Conservation (phyloP, 2,329 filamentous ascomycete species). For the Colletotrichum orbiculare region DNA sequence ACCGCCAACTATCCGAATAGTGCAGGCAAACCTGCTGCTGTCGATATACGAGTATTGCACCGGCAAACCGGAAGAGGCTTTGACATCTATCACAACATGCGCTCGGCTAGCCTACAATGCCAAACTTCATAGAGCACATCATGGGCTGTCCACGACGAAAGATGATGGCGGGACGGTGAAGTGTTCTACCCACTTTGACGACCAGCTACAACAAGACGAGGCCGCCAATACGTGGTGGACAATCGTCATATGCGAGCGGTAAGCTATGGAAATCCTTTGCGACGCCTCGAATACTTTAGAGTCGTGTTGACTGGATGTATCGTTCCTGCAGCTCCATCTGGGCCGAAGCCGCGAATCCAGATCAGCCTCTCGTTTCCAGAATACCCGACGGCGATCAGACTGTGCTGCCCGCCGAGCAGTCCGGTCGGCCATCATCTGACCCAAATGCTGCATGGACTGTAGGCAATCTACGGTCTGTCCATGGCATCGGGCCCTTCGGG, state of each 20-base stretch:
- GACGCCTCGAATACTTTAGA: fast-evolving
- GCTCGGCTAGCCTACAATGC: slow-evolving; percentile 42
- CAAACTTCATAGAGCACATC: slow-evolving; percentile 30
- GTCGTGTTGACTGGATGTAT: too few relatives aligned
- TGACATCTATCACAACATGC: slow-evolving; percentile 40
- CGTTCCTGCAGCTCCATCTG: too few relatives aligned
- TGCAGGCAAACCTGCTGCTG: slow-evolving; percentile 38
- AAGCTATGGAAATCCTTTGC: not conserved
- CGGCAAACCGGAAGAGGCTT: slow-evolving; percentile 38
- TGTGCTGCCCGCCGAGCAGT: too few relatives aligned
- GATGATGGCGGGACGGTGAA: not conserved
- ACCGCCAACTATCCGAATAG: slow-evolving; percentile 39
- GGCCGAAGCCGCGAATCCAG: too few relatives aligned
- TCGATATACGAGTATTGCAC: slow-evolving; percentile 44
- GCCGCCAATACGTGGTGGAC: slow-evolving; percentile 6
- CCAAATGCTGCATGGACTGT: too few relatives aligned
- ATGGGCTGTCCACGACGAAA: not conserved
- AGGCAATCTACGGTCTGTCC: too few relatives aligned
- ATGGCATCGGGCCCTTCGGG: too few relatives aligned
- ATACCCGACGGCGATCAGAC: too few relatives aligned
- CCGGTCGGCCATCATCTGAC: too few relatives aligned
- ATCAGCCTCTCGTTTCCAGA: too few relatives aligned
- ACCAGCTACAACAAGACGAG: not conserved
- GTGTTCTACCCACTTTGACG: not conserved
- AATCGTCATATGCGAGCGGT: not conserved